Evolutionary conservation across 2,329 filamentous ascomycete species (phyloP).

Genomic region (Rutstroemia sp.): DNA sequence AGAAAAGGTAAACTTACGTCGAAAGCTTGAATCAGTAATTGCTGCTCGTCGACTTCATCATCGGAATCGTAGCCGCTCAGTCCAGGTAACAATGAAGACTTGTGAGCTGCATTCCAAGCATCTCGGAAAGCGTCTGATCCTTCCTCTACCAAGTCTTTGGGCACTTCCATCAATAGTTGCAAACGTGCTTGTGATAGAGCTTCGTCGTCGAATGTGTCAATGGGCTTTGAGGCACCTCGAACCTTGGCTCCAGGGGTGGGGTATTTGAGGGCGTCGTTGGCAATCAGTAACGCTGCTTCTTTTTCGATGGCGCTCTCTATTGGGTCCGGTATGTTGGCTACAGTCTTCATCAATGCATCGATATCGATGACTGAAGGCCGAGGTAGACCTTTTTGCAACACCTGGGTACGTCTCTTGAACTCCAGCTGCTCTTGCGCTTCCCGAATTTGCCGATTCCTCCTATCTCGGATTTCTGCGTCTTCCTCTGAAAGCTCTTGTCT

Average conservation of each 20-base stretch:
- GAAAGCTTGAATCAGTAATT: slow-evolving; percentile 49
- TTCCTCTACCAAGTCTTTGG: slow-evolving; percentile 42
- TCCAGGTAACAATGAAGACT: slow-evolving; percentile 61
- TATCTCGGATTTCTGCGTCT: slow-evolving; percentile 66
- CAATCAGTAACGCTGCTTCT: slow-evolving; percentile 74
- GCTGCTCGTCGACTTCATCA: slow-evolving; percentile 45
- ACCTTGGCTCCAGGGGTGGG: slow-evolving; percentile 62
- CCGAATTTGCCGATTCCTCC: slow-evolving; percentile 63
- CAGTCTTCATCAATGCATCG: slow-evolving; percentile 56
- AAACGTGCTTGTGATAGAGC: slow-evolving; percentile 68
- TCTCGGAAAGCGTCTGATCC: slow-evolving; percentile 44
- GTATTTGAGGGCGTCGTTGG: slow-evolving; percentile 70
- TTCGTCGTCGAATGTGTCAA: slow-evolving; percentile 63
- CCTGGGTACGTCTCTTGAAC: slow-evolving; percentile 76
- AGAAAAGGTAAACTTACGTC: slow-evolving; percentile 46
- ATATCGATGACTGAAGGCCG: slow-evolving; percentile 69
- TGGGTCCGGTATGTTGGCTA: slow-evolving; percentile 52
- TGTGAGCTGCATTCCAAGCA: slow-evolving; percentile 46
- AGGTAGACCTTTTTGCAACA: slow-evolving; percentile 80
- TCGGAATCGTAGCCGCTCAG: slow-evolving; percentile 73
- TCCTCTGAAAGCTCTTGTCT: slow-evolving; percentile 48
- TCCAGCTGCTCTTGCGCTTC: slow-evolving; percentile 66
- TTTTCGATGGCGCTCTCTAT: slow-evolving; percentile 63
- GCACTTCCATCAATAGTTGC: slow-evolving; percentile 49
- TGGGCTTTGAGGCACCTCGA: slow-evolving; percentile 48